Percentiles rank a stretch among this genome's conserved stretches.
Conservation (phyloP, 1,284 basidiomycete species). For the Exsudoporus floridanus region DNA sequence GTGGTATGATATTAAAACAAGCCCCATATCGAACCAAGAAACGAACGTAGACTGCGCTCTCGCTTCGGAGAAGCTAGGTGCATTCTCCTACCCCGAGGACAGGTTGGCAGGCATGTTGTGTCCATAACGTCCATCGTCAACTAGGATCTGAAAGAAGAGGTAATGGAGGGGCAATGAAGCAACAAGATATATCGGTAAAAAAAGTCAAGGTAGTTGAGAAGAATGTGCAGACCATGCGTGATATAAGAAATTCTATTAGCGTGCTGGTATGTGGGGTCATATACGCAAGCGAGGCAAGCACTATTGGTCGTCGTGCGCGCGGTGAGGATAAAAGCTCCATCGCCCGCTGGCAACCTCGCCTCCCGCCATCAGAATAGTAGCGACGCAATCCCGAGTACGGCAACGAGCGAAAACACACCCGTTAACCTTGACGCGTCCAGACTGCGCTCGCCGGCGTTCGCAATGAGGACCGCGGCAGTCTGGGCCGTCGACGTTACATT, state of each 20-base stretch:
- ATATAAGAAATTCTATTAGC: conserved; percentile 23
- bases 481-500: conserved; percentile 25
- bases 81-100: conserved; percentile 1
- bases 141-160: conserved; percentile 4
- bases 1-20: conserved; percentile 27
- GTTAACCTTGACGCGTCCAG: conserved; percentile 17
- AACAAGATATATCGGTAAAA: neutral
- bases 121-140: conserved; percentile 29
- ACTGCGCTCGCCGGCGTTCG: conserved; percentile 30
- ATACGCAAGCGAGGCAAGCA: conserved; percentile 9
- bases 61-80: neutral
- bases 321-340: neutral
- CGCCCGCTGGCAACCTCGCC: neutral
- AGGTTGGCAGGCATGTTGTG: conserved; percentile 15
- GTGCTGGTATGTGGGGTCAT: conserved; percentile 25
- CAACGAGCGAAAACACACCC: conserved; percentile 9
- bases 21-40: conserved; percentile 9
- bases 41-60: conserved; percentile 22
- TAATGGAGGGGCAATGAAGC: neutral
- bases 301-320: neutral
- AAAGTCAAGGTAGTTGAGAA: neutral
- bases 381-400: conserved; percentile 26
- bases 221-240: conserved; percentile 12
- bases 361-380: conserved; percentile 22
- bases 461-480: conserved; percentile 8